Conservation (phyloP, 75 land plant genomes). For the Isoetes taiwanensis region DNA sequence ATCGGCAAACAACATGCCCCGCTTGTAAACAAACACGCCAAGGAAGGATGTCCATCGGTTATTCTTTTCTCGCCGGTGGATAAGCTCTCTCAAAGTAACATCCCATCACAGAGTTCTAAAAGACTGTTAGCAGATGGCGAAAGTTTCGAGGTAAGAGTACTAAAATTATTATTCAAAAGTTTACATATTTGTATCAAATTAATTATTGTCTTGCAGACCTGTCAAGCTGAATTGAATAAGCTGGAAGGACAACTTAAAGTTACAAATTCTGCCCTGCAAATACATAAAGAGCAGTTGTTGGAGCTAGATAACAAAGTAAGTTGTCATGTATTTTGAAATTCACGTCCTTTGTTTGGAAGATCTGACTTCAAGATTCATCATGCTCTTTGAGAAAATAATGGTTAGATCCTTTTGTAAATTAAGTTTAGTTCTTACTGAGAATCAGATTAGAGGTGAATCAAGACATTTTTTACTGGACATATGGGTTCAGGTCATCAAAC, state of each 20-base stretch:
- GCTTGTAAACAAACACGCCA: slow-evolving; percentile 71
- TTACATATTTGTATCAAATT: too few relatives aligned
- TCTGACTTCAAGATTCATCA: too few relatives aligned
- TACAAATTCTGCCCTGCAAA: slow-evolving; percentile 25
- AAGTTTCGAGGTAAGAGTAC: slow-evolving; percentile 5
- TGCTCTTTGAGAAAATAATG: too few relatives aligned
- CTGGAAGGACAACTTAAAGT: slow-evolving; percentile 40
- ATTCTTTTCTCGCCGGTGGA: slow-evolving; percentile 60
- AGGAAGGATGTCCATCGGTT: slow-evolving; percentile 38
- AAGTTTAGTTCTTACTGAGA: too few relatives aligned
- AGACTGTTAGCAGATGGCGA: slow-evolving; percentile 1
- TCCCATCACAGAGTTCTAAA: not conserved
- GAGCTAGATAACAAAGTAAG: slow-evolving; percentile 44
- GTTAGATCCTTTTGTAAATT: too few relatives aligned
- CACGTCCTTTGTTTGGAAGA: too few relatives aligned
- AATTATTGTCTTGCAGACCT: too few relatives aligned
- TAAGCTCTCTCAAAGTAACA: slow-evolving; percentile 20
- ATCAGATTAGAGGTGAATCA: too few relatives aligned
- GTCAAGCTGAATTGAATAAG: slow-evolving; percentile 33
- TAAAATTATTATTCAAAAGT: too few relatives aligned
- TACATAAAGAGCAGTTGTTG: slow-evolving; percentile 27
- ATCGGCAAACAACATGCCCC: slow-evolving; percentile 60
- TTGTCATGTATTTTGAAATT: not conserved
- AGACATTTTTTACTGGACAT: too few relatives aligned
- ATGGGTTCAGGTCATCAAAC: too few relatives aligned